phyloP scores from a whole-genome alignment of 805 yeast species.

The Suhomyces emberorum region DNA sequence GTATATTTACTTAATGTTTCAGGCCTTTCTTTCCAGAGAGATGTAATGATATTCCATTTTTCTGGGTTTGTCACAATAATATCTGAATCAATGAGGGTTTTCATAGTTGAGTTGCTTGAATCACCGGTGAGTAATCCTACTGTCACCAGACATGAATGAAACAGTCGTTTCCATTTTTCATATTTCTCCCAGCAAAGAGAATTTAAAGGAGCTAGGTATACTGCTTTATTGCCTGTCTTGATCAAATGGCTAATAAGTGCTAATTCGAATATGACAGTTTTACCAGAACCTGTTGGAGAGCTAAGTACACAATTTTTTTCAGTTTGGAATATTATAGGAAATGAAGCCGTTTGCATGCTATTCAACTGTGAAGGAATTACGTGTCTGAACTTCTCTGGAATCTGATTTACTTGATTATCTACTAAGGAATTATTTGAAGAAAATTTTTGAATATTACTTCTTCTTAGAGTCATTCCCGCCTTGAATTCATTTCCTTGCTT shows the following conservation, averaged over 20 bases:
- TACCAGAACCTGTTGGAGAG: conserved; percentile 56
- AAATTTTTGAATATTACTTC: too few species aligned
- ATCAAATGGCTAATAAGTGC: conserved; percentile 41
- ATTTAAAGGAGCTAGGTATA: conserved; percentile 61
- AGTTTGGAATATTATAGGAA: conserved; percentile 30
- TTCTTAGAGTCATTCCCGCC: too few species aligned
- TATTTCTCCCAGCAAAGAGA: conserved; percentile 52
- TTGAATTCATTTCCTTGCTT: too few species aligned
- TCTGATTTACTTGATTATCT: too few species aligned
- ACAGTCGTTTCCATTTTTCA: conserved; percentile 44
- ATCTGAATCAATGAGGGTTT: not conserved
- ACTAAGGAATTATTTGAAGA: too few species aligned
- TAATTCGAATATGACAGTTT: conserved; percentile 52
- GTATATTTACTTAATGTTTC: conserved; percentile 36
- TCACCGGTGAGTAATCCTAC: conserved; percentile 58
- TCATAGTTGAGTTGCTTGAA: conserved; percentile 10
- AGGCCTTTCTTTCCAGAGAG: conserved; percentile 14
- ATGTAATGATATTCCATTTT: not conserved
- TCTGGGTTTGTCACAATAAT: not conserved
- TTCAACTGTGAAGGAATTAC: conserved; percentile 31
- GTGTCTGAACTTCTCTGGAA: not conserved
- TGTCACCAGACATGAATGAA: conserved; percentile 34
- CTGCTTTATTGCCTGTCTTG: conserved; percentile 25
- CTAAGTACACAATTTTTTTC: conserved; percentile 45
- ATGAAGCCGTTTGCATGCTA: conserved; percentile 49